Conservation (phyloP, 345 rosid species). For the Psidium friedrichsthalianum region DNA sequence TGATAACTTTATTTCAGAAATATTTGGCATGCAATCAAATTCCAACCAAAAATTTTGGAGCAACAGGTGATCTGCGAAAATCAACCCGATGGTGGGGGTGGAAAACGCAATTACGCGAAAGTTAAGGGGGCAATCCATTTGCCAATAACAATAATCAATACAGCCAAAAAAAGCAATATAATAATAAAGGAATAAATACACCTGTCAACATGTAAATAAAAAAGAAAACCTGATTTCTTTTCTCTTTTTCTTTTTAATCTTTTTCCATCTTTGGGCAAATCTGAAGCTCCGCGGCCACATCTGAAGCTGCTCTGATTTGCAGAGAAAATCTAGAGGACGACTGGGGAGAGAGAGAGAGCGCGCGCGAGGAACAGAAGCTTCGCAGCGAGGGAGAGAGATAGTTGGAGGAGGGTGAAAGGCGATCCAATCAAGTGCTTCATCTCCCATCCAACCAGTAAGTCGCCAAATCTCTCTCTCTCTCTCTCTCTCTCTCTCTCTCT, state of each 20-base stretch:
- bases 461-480: constrained; percentile 1
- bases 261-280: background rate
- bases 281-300: background rate
- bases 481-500: background rate
- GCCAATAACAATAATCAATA: background rate
- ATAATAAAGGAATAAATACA: background rate
- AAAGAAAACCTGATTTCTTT: background rate
- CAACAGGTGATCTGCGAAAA: too few relatives aligned
- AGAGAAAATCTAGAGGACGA: constrained; percentile 45
- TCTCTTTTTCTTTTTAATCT: background rate
- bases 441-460: constrained; percentile 60
- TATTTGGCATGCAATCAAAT: background rate
- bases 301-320: constrained; percentile 40
- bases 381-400: background rate
- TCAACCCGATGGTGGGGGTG: background rate
- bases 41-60: background rate
- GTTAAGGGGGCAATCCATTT: background rate
- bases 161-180: too few relatives aligned
- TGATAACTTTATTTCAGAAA: too few relatives aligned
- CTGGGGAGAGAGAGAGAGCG: constrained; percentile 2
- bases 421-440: background rate
- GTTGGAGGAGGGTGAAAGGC: constrained; percentile 11
- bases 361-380: background rate
- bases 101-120: background rate
- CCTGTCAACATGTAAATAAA: background rate